Evolutionary conservation across 1,139 yeast genomes (phyloP).

Genomic region (Blastobotrys petasosporus): DNA sequence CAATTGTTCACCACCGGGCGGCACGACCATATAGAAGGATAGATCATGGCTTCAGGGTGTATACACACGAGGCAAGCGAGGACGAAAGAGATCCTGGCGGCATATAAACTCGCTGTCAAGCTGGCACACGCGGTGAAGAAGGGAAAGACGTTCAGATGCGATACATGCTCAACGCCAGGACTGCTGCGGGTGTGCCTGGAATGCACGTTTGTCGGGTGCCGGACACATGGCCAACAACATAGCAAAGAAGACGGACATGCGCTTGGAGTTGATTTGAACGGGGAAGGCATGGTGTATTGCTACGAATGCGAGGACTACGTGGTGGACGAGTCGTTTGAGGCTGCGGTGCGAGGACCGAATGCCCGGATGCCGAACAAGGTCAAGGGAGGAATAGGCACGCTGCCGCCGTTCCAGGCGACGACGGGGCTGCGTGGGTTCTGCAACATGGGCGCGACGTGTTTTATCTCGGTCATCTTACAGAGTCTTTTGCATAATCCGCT

Average conservation of each 20-base stretch:
- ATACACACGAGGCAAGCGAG: constrained; percentile 14
- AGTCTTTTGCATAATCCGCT: constrained; percentile 84
- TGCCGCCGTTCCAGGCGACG: constrained; percentile 58
- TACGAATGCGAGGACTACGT: constrained; percentile 71
- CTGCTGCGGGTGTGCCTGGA: constrained; percentile 56
- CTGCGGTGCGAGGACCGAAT: constrained; percentile 38
- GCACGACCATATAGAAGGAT: too few relatives aligned
- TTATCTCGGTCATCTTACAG: constrained; percentile 86
- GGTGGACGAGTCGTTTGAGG: constrained; percentile 53
- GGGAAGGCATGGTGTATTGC: constrained; percentile 45
- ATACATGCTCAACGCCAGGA: constrained; percentile 4
- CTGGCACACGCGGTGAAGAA: constrained; percentile 14
- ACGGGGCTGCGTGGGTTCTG: constrained; percentile 82
- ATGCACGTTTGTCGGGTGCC: constrained; percentile 79
- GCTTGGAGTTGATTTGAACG: constrained; percentile 46
- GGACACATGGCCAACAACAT: constrained; percentile 49
- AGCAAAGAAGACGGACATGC: constrained; percentile 53
- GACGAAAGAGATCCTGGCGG: constrained; percentile 13
- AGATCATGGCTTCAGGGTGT: constrained; percentile 15
- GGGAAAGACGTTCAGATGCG: constrained; percentile 8
- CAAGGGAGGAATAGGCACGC: constrained; percentile 12
- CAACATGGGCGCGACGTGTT: constrained; percentile 94
- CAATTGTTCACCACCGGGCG: too few relatives aligned
- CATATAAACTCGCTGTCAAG: constrained; percentile 21
- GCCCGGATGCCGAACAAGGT: constrained; percentile 11